Conservation (phyloP, 2,329 filamentous ascomycete genomes). For the Remersonia thermophila region DNA sequence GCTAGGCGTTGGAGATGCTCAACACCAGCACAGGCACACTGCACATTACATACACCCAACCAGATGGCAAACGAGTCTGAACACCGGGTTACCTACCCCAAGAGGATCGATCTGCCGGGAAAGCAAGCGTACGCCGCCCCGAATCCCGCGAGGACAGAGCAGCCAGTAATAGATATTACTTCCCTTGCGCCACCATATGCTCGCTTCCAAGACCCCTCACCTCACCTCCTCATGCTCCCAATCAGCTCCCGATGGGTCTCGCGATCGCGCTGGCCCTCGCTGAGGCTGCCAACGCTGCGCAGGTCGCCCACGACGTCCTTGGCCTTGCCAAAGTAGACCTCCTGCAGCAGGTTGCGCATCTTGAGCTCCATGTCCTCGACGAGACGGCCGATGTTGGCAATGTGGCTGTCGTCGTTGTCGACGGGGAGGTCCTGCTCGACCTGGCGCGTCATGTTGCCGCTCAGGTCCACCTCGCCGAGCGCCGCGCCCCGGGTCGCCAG, state of each 20-base stretch:
- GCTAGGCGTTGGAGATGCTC: too few species aligned
- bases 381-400: slow-evolving; percentile 84
- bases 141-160: too few species aligned
- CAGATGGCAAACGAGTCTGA: too few species aligned
- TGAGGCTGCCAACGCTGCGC: slow-evolving; percentile 72
- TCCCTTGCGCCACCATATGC: too few species aligned
- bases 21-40: too few species aligned
- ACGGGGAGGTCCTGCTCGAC: slow-evolving; percentile 84
- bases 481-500: slow-evolving; percentile 54
- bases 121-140: too few species aligned
- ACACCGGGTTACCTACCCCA: too few species aligned
- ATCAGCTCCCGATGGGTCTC: slow-evolving; percentile 86
- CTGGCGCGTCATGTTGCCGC: slow-evolving; percentile 96
- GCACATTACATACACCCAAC: too few species aligned
- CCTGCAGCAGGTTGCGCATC: slow-evolving; percentile 95
- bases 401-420: slow-evolving; percentile 83
- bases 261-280: slow-evolving; percentile 70
- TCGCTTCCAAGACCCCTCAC: too few species aligned
- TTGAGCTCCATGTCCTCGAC: slow-evolving; percentile 99
- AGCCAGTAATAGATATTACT: too few species aligned
- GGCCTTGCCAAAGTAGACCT: slow-evolving; percentile 98
- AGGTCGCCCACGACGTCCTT: slow-evolving; percentile 96
- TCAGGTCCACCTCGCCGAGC: slow-evolving; percentile 80
- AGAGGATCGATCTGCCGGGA: too few species aligned
- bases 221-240: slow-evolving; percentile 39